A percentile compares a stretch with the other conserved stretches of the same genome.
Conservation (phyloP, 371 early-diverging fungal genomes). For the Rhizoclosmatium hyalinum region DNA sequence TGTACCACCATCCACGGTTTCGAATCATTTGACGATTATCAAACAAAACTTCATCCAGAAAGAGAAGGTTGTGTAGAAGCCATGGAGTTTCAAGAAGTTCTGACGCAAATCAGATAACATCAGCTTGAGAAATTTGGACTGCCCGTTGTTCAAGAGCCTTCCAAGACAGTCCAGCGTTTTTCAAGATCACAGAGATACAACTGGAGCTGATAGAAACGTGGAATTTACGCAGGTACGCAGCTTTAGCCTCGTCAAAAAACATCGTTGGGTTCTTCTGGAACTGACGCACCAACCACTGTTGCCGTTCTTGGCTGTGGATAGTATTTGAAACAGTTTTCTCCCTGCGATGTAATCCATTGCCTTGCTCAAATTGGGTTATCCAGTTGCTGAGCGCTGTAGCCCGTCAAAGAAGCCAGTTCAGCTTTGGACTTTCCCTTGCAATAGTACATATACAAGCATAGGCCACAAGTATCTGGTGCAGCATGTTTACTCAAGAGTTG, state of each 20-base stretch:
- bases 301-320: not conserved
- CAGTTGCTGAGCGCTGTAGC: not conserved
- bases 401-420: not conserved
- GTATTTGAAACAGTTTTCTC: not conserved
- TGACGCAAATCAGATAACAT: not conserved
- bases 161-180: not conserved
- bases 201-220: not conserved
- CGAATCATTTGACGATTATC: slow-evolving; percentile 13
- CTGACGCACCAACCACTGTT: not conserved
- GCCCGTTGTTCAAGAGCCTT: slow-evolving; percentile 6
- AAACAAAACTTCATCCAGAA: slow-evolving; percentile 30
- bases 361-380: not conserved
- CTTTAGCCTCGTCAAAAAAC: slow-evolving; percentile 7
- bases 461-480: too few relatives aligned
- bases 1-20: not conserved
- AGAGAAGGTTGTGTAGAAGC: slow-evolving; percentile 20
- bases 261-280: slow-evolving; percentile 7
- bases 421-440: not conserved
- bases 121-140: slow-evolving; percentile 3
- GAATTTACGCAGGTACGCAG: not conserved
- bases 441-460: not conserved
- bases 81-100: slow-evolving; percentile 9
- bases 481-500: too few relatives aligned
- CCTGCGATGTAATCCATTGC: not conserved
- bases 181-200: not conserved